A percentile compares a stretch with the other conserved stretches of the same genome.
phyloP scores from a whole-genome alignment of 2,329 filamentous ascomycete species.

The Trichothecium roseum region DNA sequence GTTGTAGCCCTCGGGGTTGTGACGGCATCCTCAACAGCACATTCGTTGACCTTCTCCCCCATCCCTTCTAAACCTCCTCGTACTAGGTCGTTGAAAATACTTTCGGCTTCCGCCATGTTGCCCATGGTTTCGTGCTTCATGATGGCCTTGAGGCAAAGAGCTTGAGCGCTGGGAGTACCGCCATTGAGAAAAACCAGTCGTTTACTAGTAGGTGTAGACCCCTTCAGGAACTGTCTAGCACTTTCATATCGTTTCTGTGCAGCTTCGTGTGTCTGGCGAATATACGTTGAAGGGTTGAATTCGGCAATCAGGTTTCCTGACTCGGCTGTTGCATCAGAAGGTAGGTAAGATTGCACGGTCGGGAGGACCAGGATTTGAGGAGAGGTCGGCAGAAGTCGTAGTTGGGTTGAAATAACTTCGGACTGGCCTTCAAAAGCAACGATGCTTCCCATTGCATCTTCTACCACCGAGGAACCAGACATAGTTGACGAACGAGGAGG shows the following conservation, averaged over 20 bases:
- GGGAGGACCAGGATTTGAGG: conserved; percentile 48
- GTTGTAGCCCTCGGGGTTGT: too few species aligned
- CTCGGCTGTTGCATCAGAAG: conserved; percentile 10
- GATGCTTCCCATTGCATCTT: conserved; percentile 32
- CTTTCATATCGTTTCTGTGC: conserved; percentile 32
- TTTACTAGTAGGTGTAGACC: conserved; percentile 33
- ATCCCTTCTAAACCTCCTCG: conserved; percentile 35
- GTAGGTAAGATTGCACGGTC: conserved; percentile 35
- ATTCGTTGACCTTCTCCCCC: conserved; percentile 12
- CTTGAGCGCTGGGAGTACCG: conserved; percentile 43
- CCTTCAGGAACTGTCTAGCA: conserved; percentile 40
- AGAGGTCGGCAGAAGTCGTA: conserved; percentile 48
- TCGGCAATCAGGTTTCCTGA: too few species aligned
- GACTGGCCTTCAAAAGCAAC: conserved; percentile 50
- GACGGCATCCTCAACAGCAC: conserved; percentile 8
- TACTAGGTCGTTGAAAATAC: conserved; percentile 38
- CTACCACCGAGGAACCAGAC: too few species aligned
- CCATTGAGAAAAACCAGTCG: conserved; percentile 51
- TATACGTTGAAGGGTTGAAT: conserved; percentile 23
- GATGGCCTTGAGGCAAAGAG: conserved; percentile 44
- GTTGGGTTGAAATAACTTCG: conserved; percentile 46
- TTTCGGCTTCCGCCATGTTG: conserved; percentile 36
- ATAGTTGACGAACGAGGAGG: background rate
- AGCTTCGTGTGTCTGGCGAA: conserved; percentile 41
- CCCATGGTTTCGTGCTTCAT: conserved; percentile 40